Evolutionary conservation across 768 basidiomycete species (phyloP).

Genomic region (Tulasnella sp.): DNA sequence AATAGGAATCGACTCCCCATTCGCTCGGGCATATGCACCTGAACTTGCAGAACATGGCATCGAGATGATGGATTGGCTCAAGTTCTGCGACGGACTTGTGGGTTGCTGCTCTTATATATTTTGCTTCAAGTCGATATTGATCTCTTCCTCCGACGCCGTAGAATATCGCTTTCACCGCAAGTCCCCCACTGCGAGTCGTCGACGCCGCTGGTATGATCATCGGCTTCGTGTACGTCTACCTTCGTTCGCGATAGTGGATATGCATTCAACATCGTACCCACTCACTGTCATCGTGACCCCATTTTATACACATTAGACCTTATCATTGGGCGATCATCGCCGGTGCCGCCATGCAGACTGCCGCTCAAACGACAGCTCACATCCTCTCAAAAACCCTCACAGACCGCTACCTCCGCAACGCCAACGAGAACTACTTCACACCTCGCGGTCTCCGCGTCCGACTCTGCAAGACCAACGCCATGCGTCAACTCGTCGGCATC

Average conservation of each 20-base stretch:
- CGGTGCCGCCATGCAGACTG: background rate
- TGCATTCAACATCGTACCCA: too few relatives aligned
- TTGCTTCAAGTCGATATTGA: too few relatives aligned
- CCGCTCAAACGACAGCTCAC: constrained; percentile 6
- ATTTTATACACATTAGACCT: constrained; percentile 4
- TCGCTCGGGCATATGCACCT: constrained; percentile 4
- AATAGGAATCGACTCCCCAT: background rate
- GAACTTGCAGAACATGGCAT: background rate
- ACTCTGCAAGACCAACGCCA: constrained; percentile 5
- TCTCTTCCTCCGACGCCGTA: background rate
- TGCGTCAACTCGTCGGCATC: constrained; percentile 6
- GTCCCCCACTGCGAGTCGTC: constrained; percentile 11
- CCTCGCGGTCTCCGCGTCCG: constrained; percentile 12
- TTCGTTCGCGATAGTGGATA: too few relatives aligned
- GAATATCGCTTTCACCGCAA: constrained; percentile 7
- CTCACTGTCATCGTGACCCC: too few relatives aligned
- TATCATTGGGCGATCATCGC: constrained; percentile 11
- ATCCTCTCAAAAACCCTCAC: constrained; percentile 11
- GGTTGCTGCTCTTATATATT: background rate
- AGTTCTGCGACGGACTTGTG: constrained; percentile 5
- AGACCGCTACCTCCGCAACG: constrained; percentile 12
- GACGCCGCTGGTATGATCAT: constrained; percentile 10
- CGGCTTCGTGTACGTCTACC: constrained; percentile 8
- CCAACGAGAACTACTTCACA: constrained; percentile 11
- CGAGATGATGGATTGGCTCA: constrained; percentile 7